These are phyloP conservation scores for Hypoxylon sp. DNA, from an alignment of 2,329 filamentous ascomycete species.

Conservation along the genomic window DNA sequence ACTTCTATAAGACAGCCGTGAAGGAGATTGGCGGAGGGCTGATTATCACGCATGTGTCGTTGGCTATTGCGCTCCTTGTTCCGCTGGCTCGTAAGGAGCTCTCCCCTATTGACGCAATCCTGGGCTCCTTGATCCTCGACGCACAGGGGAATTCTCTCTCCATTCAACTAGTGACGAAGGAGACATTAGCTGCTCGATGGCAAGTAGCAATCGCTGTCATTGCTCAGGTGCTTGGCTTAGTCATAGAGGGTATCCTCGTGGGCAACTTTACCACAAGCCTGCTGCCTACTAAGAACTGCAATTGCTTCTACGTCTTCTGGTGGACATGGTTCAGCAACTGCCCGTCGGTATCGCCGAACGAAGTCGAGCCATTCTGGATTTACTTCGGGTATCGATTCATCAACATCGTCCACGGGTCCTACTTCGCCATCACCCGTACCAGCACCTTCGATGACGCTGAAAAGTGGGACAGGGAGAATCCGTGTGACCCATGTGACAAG, in stretches of 20 bases:
- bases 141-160: slow-evolving; percentile 36
- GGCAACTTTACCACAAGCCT: slow-evolving; percentile 21
- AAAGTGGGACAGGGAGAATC: slow-evolving; percentile 33
- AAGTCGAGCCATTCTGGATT: slow-evolving; percentile 31
- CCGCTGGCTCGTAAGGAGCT: slow-evolving; percentile 25
- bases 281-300: slow-evolving; percentile 14
- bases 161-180: slow-evolving; percentile 34
- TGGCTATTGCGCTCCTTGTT: slow-evolving; percentile 37
- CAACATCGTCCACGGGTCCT: slow-evolving; percentile 28
- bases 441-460: slow-evolving; percentile 24
- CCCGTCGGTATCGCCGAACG: slow-evolving; percentile 11
- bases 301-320: slow-evolving; percentile 38
- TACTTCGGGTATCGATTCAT: slow-evolving; percentile 35
- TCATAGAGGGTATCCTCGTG: slow-evolving; percentile 33
- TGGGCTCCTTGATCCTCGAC: slow-evolving; percentile 36
- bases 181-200: slow-evolving; percentile 33
- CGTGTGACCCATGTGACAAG: slow-evolving; percentile 26
- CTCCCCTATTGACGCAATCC: slow-evolving; percentile 36
- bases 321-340: slow-evolving; percentile 40
- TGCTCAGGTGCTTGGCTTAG: slow-evolving; percentile 30
- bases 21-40: slow-evolving; percentile 37
- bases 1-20: slow-evolving; percentile 30
- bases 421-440: slow-evolving; percentile 32
- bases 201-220: slow-evolving; percentile 30
- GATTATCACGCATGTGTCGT: slow-evolving; percentile 33